Percentiles rank a stretch among this genome's conserved stretches.
phyloP scores from a whole-genome alignment of 352 stramenopile species.

The Phytophthora multivora region DNA sequence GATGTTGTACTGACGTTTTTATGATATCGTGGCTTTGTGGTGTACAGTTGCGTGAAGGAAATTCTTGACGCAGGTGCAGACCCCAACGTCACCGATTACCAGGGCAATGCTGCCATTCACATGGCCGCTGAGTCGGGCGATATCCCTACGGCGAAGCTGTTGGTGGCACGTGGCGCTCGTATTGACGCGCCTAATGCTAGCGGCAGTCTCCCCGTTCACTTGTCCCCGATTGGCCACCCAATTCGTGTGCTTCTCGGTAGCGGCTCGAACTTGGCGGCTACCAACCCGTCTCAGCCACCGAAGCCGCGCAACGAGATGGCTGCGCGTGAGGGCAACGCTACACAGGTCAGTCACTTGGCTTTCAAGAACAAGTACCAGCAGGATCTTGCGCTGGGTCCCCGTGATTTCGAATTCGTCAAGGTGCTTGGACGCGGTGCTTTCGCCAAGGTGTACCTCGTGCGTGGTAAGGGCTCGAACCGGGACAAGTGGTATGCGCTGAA shows the following conservation, averaged over 20 bases:
- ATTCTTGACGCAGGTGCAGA: slow-evolving; percentile 71
- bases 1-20: slow-evolving; percentile 16
- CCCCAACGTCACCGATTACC: slow-evolving; percentile 81
- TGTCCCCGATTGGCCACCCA: slow-evolving; percentile 87
- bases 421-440: slow-evolving; percentile 83
- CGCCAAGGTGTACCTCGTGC: slow-evolving; percentile 86
- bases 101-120: slow-evolving; percentile 85
- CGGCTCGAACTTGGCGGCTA: slow-evolving; percentile 68
- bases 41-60: slow-evolving; percentile 70
- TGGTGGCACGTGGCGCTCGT: slow-evolving; percentile 72
- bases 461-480: slow-evolving; percentile 83
- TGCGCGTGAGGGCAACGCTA: slow-evolving; percentile 60
- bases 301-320: slow-evolving; percentile 54
- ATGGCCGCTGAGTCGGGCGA: slow-evolving; percentile 80
- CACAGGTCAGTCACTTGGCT: slow-evolving; percentile 78
- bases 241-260: slow-evolving; percentile 84
- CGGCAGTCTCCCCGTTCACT: slow-evolving; percentile 79
- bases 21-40: slow-evolving; percentile 1
- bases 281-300: slow-evolving; percentile 69
- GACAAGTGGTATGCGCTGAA: slow-evolving; percentile 89
- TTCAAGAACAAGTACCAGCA: slow-evolving; percentile 93
- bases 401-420: slow-evolving; percentile 90
- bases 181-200: slow-evolving; percentile 82
- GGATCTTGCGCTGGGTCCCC: slow-evolving; percentile 76
- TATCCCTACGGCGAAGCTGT: slow-evolving; percentile 77